A percentile compares a stretch with the other conserved stretches of the same genome.
phyloP scores from a whole-genome alignment of 176 grass and related monocot genomes.

The Pharus latifolius region DNA sequence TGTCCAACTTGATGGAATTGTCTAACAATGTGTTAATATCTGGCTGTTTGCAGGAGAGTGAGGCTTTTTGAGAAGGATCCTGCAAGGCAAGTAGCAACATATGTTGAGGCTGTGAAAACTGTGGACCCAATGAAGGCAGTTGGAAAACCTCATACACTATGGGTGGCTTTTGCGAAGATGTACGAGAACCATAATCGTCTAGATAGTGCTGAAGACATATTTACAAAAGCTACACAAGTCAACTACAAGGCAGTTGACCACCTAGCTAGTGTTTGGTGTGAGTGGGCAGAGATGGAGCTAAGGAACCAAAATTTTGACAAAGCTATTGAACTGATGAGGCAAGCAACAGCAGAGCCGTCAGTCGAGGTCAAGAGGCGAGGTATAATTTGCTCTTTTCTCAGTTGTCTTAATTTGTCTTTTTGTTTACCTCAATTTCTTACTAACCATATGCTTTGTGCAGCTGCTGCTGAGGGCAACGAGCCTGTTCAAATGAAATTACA shows the following conservation, averaged over 20 bases:
- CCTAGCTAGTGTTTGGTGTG: slow-evolving; percentile 75
- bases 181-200: slow-evolving; percentile 73
- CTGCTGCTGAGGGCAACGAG: slow-evolving; percentile 64
- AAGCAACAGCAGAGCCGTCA: slow-evolving; percentile 67
- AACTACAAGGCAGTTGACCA: slow-evolving; percentile 68
- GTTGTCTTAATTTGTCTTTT: neutral
- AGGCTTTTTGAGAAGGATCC: slow-evolving; percentile 77
- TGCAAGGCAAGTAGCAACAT: slow-evolving; percentile 53
- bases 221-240: slow-evolving; percentile 61
- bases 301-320: slow-evolving; percentile 55
- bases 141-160: slow-evolving; percentile 77
- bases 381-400: slow-evolving; percentile 12
- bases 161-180: slow-evolving; percentile 75
- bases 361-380: slow-evolving; percentile 80
- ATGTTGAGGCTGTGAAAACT: slow-evolving; percentile 83
- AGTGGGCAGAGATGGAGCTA: slow-evolving; percentile 81
- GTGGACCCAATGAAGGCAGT: slow-evolving; percentile 84
- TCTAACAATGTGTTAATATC: slow-evolving; percentile 18
- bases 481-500: slow-evolving; percentile 77
- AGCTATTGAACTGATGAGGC: slow-evolving; percentile 70
- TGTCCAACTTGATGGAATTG: neutral
- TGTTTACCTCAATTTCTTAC: neutral
- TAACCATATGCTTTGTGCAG: slow-evolving; percentile 31
- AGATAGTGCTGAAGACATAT: slow-evolving; percentile 73
- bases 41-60: slow-evolving; percentile 75